Conservation (phyloP, 1,284 basidiomycete genomes). For the Kwoniella shivajii region DNA sequence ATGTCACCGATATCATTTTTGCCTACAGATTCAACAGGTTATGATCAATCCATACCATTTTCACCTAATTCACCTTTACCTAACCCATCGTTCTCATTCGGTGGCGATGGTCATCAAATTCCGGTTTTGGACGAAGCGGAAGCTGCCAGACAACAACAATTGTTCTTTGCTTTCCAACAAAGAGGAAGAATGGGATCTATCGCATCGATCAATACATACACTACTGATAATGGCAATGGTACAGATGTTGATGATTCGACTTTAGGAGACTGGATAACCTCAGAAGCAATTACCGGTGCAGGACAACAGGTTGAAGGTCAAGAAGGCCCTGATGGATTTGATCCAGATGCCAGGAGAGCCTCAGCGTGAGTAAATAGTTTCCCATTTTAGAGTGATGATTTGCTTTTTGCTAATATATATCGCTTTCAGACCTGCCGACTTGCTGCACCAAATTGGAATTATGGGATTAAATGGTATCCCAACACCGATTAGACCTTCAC, state of each 20-base stretch:
- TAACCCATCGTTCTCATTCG: slow-evolving; percentile 47
- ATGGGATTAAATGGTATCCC: slow-evolving; percentile 15
- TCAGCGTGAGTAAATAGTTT: slow-evolving; percentile 29
- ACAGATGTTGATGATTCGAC: slow-evolving; percentile 6
- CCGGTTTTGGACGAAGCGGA: slow-evolving; percentile 15
- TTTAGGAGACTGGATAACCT: slow-evolving; percentile 8
- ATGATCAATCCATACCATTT: slow-evolving; percentile 26
- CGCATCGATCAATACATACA: slow-evolving; percentile 29
- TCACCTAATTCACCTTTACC: slow-evolving; percentile 41
- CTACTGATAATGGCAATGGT: slow-evolving; percentile 31
- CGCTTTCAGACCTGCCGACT: slow-evolving; percentile 16
- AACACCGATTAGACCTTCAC: slow-evolving; percentile 18
- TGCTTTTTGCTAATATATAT: too few relatives aligned
- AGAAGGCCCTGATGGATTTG: slow-evolving; percentile 19
- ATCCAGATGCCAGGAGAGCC: slow-evolving; percentile 17
- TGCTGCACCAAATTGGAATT: slow-evolving; percentile 20
- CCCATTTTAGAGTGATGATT: too few relatives aligned
- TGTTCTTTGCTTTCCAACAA: slow-evolving; percentile 37
- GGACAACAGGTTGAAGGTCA: neutral
- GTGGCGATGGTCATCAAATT: slow-evolving; percentile 13
- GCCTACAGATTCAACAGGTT: slow-evolving; percentile 12
- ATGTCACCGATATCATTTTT: slow-evolving; percentile 15
- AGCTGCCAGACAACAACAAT: slow-evolving; percentile 20
- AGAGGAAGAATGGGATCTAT: slow-evolving; percentile 43
- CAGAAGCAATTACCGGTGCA: neutral